phyloP scores from a whole-genome alignment of 2,329 filamentous ascomycete genomes.

The Exophiala sp. region DNA sequence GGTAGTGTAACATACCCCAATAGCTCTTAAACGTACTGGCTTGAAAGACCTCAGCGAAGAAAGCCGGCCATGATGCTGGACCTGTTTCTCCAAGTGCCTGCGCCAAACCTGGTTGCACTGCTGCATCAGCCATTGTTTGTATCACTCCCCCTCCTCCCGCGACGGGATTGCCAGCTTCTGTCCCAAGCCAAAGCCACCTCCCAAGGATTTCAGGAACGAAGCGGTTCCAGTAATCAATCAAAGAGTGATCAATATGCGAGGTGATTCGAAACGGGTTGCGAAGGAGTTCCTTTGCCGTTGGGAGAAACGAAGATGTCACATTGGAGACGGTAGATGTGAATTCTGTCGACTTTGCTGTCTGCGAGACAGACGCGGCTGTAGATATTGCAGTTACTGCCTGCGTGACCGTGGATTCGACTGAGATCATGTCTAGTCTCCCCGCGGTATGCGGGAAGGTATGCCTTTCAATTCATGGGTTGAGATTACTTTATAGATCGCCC shows the following conservation, averaged over 20 bases:
- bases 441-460: constrained; percentile 8
- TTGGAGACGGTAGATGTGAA: constrained; percentile 14
- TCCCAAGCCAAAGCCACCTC: constrained; percentile 31
- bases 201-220: constrained; percentile 29
- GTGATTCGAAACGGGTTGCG: constrained; percentile 37
- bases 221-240: constrained; percentile 36
- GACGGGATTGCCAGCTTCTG: constrained; percentile 28
- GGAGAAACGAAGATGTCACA: constrained; percentile 26
- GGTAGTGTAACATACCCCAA: constrained; percentile 83
- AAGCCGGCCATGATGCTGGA: constrained; percentile 35
- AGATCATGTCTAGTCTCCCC: constrained; percentile 23
- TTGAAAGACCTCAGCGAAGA: constrained; percentile 46
- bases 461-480: constrained; percentile 12
- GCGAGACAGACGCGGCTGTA: constrained; percentile 6
- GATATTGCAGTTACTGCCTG: constrained; percentile 14
- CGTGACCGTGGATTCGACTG: constrained; percentile 18
- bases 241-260: constrained; percentile 36
- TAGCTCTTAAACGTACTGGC: constrained; percentile 59
- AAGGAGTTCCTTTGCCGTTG: constrained; percentile 33
- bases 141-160: constrained; percentile 38
- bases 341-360: constrained; percentile 9
- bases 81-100: constrained; percentile 35
- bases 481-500: too few species aligned
- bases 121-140: constrained; percentile 36
- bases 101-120: constrained; percentile 33